These are phyloP conservation scores for Escovopsis sp. DNA, from an alignment of 2,329 filamentous ascomycete genomes.

Conservation along the genomic window DNA sequence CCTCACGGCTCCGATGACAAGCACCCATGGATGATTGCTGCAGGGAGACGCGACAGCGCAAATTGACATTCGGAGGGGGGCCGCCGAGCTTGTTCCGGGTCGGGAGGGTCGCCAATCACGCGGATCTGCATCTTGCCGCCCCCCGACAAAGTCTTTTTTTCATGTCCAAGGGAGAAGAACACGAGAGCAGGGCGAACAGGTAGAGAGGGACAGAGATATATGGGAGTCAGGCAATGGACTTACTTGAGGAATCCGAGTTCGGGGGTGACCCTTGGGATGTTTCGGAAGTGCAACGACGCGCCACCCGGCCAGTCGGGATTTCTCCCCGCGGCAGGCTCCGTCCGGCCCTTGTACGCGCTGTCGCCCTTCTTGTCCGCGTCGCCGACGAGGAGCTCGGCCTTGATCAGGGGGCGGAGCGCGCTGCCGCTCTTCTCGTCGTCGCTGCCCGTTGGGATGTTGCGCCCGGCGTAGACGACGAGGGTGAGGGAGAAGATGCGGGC, in stretches of 20 bases:
- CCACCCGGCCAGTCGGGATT: slow-evolving; percentile 45
- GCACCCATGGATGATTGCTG: neutral
- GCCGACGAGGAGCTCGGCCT: slow-evolving; percentile 70
- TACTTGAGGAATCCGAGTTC: slow-evolving; percentile 61
- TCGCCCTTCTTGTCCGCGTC: slow-evolving; percentile 21
- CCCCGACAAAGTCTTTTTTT: no score
- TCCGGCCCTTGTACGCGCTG: slow-evolving; percentile 45
- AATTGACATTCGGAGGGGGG: no score
- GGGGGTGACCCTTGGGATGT: slow-evolving; percentile 45
- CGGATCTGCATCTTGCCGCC: no score
- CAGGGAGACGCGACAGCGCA: neutral
- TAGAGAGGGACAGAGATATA: neutral
- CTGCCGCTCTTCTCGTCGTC: slow-evolving; percentile 17
- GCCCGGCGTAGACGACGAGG: slow-evolving; percentile 62
- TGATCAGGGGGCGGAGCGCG: slow-evolving; percentile 54
- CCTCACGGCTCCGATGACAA: no score
- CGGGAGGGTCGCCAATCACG: no score
- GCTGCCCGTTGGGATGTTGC: slow-evolving; percentile 39
- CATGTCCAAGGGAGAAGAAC: neutral
- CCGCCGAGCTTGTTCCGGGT: no score
- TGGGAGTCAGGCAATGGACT: slow-evolving; percentile 18
- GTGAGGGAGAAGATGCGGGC: slow-evolving; percentile 46
- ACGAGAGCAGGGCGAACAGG: slow-evolving; percentile 1
- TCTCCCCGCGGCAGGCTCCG: slow-evolving; percentile 37
- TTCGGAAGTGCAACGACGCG: slow-evolving; percentile 42